Percentiles rank a stretch among this genome's conserved stretches.
Conservation (phyloP, 179 eudicot species). For the Spergularia azorica region DNA sequence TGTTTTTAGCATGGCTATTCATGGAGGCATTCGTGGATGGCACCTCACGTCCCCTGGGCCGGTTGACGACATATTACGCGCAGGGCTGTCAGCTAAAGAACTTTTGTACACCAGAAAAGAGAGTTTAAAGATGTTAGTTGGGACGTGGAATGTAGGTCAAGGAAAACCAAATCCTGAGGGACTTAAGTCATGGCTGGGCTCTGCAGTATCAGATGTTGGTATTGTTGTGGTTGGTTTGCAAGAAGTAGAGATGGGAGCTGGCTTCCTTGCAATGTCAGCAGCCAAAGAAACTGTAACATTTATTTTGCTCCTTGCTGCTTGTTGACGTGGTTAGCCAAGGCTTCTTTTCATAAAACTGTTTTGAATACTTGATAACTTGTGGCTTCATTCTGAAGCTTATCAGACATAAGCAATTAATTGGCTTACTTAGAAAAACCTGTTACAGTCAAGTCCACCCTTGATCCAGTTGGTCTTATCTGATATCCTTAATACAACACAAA, state of each 20-base stretch:
- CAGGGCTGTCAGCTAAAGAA: slow-evolving; percentile 69
- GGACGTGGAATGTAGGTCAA: slow-evolving; percentile 99
- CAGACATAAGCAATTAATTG: too few species aligned
- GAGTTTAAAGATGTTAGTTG: slow-evolving; percentile 66
- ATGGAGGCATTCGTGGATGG: slow-evolving; percentile 99
- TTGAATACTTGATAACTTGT: not conserved
- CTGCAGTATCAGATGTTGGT: slow-evolving; percentile 73
- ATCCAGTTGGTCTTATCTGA: too few species aligned
- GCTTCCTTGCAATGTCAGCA: slow-evolving; percentile 98
- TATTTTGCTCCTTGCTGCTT: not conserved
- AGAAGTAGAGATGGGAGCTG: slow-evolving; percentile 99
- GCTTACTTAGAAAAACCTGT: too few species aligned
- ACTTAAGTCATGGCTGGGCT: slow-evolving; percentile 75
- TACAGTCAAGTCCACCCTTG: too few species aligned
- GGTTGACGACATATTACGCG: slow-evolving; percentile 60
- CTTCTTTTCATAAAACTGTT: not conserved
- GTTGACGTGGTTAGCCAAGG: not conserved
- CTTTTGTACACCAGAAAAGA: slow-evolving; percentile 64
- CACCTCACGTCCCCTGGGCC: slow-evolving; percentile 86
- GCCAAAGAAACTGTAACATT: slow-evolving; percentile 97
- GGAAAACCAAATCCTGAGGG: slow-evolving; percentile 85
- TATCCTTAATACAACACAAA: too few species aligned
- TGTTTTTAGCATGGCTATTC: slow-evolving; percentile 85
- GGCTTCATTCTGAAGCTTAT: not conserved
- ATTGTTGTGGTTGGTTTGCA: slow-evolving; percentile 94